Evolutionary conservation across 768 basidiomycete genomes (phyloP).

Genomic region (Auricularia sp.): DNA sequence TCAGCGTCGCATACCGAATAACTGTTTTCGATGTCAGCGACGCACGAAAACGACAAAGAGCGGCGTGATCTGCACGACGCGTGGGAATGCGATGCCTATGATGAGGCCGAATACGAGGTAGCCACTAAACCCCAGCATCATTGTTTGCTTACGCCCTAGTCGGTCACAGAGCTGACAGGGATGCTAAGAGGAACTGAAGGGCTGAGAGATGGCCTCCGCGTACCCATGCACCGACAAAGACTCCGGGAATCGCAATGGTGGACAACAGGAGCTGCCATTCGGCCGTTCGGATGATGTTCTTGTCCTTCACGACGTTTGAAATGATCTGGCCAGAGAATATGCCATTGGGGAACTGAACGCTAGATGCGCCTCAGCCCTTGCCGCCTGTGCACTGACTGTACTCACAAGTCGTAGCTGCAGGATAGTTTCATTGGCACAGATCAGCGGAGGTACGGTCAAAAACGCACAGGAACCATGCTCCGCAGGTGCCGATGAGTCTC

Average conservation of each 20-base stretch:
- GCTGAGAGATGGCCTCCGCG: conserved; percentile 11
- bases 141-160: conserved; percentile 25
- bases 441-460: not conserved
- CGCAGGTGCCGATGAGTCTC: conserved; percentile 60
- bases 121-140: conserved; percentile 60
- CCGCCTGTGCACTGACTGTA: not conserved
- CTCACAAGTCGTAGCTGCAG: not conserved
- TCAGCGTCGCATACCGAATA: conserved; percentile 2
- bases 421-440: not conserved
- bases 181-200: too few species aligned
- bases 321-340: conserved; percentile 61
- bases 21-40: conserved; percentile 1
- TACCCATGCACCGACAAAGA: conserved; percentile 39
- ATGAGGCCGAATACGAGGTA: conserved; percentile 56
- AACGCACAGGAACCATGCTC: conserved; percentile 45
- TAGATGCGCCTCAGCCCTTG: not conserved
- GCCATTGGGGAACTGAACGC: conserved; percentile 60
- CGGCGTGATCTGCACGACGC: conserved; percentile 50
- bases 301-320: conserved; percentile 48
- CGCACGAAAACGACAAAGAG: conserved; percentile 60
- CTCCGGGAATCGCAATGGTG: conserved; percentile 52
- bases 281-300: conserved; percentile 47
- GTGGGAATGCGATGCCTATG: conserved; percentile 52
- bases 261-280: conserved; percentile 64
- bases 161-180: not conserved